Conservation (phyloP, 805 yeast species). For the Candida sakaeoensis region DNA sequence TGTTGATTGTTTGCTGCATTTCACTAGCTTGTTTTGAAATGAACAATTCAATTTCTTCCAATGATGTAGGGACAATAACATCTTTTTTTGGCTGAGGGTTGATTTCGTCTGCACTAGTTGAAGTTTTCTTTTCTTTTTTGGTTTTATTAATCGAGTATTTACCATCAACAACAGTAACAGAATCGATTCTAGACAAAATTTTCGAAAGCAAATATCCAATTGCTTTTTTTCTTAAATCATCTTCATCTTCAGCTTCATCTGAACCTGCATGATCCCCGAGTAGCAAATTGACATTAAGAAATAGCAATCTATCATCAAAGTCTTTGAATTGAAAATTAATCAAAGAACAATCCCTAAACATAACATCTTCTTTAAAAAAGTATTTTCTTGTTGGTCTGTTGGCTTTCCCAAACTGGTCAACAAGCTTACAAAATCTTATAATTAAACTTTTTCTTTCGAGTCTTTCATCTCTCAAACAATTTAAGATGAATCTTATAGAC, state of each 20-base stretch:
- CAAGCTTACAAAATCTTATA: background rate
- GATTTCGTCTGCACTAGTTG: background rate
- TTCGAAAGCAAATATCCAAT: conserved; percentile 20
- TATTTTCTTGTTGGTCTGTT: conserved; percentile 47
- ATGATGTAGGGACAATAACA: conserved; percentile 19
- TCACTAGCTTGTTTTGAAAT: conserved; percentile 32
- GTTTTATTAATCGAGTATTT: background rate
- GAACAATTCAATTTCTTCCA: conserved; percentile 36
- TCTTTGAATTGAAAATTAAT: conserved; percentile 54
- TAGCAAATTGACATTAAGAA: conserved; percentile 24
- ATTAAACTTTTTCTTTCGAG: background rate
- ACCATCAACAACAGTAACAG: conserved; percentile 6
- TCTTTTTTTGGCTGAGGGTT: background rate
- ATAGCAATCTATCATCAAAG: conserved; percentile 53
- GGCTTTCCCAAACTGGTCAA: background rate
- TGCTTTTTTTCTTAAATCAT: conserved; percentile 24
- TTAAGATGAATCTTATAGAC: conserved; percentile 44
- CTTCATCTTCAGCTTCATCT: conserved; percentile 18
- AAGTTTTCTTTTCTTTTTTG: background rate
- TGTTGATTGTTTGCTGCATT: conserved; percentile 14
- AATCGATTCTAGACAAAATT: conserved; percentile 14
- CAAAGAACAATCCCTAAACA: conserved; percentile 56
- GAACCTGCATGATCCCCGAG: conserved; percentile 18
- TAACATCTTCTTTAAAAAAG: conserved; percentile 63
- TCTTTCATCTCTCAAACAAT: conserved; percentile 56